phyloP scores from a whole-genome alignment of 2,329 filamentous ascomycete genomes.

The Alternaria postmessia region DNA sequence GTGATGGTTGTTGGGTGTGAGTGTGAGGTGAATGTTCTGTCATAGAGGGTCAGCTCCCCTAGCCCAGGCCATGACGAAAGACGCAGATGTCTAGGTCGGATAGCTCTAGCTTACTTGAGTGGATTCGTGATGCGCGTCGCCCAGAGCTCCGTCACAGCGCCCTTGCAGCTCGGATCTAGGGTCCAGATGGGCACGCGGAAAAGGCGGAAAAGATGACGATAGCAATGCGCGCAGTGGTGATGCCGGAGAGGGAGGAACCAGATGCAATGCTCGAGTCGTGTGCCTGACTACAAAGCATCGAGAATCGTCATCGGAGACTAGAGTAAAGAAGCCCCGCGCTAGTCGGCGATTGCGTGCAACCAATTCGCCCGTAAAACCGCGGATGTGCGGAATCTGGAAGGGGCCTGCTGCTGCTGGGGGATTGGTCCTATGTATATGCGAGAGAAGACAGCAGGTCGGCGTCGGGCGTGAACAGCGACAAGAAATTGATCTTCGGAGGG shows the following conservation, averaged over 20 bases:
- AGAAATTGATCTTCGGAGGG: conserved; percentile 20
- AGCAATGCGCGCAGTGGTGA: conserved; percentile 12
- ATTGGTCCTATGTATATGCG: background rate
- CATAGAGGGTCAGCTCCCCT: conserved; percentile 19
- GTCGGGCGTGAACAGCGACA: conserved; percentile 13
- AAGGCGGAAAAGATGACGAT: conserved; percentile 9
- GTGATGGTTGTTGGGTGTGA: conserved; percentile 7
- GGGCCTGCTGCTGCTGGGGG: background rate
- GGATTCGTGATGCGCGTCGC: conserved; percentile 20
- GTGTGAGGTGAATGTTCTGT: conserved; percentile 11
- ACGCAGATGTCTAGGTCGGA: conserved; percentile 24
- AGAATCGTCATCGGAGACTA: conserved; percentile 31
- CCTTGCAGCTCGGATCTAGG: conserved; percentile 11
- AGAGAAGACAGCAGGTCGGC: background rate
- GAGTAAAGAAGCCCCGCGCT: conserved; percentile 22
- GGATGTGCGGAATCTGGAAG: conserved; percentile 13
- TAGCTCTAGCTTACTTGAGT: conserved; percentile 30
- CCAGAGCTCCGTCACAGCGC: conserved; percentile 18
- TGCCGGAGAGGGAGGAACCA: background rate
- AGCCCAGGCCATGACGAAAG: conserved; percentile 31
- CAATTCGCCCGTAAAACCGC: conserved; percentile 15
- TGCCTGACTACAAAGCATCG: conserved; percentile 20
- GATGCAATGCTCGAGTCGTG: conserved; percentile 16
- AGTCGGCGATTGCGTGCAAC: conserved; percentile 8
- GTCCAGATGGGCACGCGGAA: conserved; percentile 19